Percentiles rank a stretch among this genome's conserved stretches.
phyloP scores from a whole-genome alignment of 2,329 filamentous ascomycete genomes.

The Claviceps lovelessii region DNA sequence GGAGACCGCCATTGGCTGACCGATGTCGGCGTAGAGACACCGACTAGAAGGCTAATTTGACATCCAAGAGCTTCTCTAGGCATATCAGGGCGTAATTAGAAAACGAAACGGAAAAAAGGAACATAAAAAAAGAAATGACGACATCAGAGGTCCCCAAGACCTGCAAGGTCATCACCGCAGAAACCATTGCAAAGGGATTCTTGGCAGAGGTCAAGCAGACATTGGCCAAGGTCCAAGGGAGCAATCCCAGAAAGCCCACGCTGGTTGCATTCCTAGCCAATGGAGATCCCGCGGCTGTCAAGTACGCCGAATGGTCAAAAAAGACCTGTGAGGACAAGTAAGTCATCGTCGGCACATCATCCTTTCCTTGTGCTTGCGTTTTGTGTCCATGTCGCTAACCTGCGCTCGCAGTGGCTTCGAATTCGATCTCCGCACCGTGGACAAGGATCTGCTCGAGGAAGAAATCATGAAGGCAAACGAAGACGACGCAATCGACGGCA shows the following conservation, averaged over 20 bases:
- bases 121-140: slow-evolving; percentile 11
- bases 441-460: slow-evolving; percentile 82
- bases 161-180: slow-evolving; percentile 88
- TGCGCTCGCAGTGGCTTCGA: slow-evolving; percentile 59
- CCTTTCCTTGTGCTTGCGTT: no score
- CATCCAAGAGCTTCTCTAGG: not conserved
- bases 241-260: slow-evolving; percentile 44
- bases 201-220: slow-evolving; percentile 65
- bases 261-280: slow-evolving; percentile 89
- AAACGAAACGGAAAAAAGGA: not conserved
- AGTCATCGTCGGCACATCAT: slow-evolving; percentile 22
- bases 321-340: slow-evolving; percentile 95
- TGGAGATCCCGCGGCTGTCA: slow-evolving; percentile 72
- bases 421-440: slow-evolving; percentile 71
- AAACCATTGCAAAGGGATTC: slow-evolving; percentile 70
- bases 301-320: slow-evolving; percentile 94
- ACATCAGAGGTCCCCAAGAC: slow-evolving; percentile 39
- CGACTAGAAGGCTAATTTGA: not conserved
- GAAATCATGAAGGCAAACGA: slow-evolving; percentile 73
- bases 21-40: not conserved
- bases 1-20: not conserved
- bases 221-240: slow-evolving; percentile 53
- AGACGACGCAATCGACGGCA: slow-evolving; percentile 64
- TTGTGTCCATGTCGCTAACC: slow-evolving; percentile 5
- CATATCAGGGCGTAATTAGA: not conserved